Evolutionary conservation across 2,329 filamentous ascomycete species (phyloP).

Genomic region (Zymoseptoria crescenta): DNA sequence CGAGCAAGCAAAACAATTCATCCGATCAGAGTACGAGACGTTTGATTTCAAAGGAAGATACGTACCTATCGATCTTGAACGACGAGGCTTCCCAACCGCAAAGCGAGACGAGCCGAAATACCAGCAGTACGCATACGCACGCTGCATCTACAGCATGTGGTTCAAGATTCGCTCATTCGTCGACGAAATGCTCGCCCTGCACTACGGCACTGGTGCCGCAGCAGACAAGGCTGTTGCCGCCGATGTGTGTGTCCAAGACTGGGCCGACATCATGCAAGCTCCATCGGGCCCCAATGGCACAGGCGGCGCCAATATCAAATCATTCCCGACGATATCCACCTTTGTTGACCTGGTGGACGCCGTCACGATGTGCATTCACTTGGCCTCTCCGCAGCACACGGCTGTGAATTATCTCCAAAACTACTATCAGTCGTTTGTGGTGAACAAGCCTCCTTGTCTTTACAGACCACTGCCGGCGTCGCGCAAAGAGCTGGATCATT

Average conservation of each 20-base stretch:
- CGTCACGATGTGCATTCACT: conserved; percentile 47
- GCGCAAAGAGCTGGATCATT: conserved; percentile 9
- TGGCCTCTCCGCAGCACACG: conserved; percentile 44
- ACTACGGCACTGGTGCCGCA: conserved; percentile 28
- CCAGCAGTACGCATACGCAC: conserved; percentile 44
- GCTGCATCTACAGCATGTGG: conserved; percentile 42
- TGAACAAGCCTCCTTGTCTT: conserved; percentile 38
- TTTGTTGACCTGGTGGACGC: conserved; percentile 39
- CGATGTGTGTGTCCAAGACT: conserved; percentile 32
- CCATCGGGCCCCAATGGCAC: conserved; percentile 10
- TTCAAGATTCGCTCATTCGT: conserved; percentile 37
- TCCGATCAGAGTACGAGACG: conserved; percentile 36
- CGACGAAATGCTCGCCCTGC: conserved; percentile 13
- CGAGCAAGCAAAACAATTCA: conserved; percentile 32
- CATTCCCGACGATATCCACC: conserved; percentile 39
- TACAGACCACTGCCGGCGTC: conserved; percentile 27
- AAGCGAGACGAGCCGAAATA: conserved; percentile 30
- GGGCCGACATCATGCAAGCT: conserved; percentile 35
- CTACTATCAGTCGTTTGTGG: conserved; percentile 44
- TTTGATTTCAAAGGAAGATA: conserved; percentile 42
- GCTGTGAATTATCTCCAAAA: conserved; percentile 47
- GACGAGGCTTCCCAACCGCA: conserved; percentile 37
- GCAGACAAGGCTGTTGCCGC: conserved; percentile 21
- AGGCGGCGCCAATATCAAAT: conserved; percentile 33
- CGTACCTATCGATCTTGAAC: conserved; percentile 39